Evolutionary conservation across 495 filamentous ascomycete species (phyloP), one percentile per base, ranked within the genome.

Genomic region (Penicillium longicatenatum): DNA sequence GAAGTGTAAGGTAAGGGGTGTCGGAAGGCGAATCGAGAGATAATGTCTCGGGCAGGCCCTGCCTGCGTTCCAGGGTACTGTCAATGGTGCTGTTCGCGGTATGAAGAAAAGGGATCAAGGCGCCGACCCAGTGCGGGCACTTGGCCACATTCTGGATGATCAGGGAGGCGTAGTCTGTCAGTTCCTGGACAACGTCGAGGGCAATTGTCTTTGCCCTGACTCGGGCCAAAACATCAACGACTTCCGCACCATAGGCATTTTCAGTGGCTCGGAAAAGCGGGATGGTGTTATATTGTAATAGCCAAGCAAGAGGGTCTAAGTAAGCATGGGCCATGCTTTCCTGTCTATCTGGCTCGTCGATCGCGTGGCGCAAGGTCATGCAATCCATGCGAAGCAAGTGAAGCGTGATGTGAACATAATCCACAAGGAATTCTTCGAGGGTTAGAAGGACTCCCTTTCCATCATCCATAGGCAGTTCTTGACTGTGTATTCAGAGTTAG

Each of bases 321-420:
- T 73, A 79, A 14, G 46, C 41, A 37, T 62, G 66, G 8, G 67
- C 70, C 26, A 75, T 50, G 19, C 65, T 55, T 4, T 74, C 69
- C 1, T 62, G 50, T 9, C 60, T 10, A 8, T 76, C 69, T 11
- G 65, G 35, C 16, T 70, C 69, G n/a, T 69, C 58, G 21, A 58
- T 42, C 17, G 69, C 30, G 19, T 66, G 64, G 16, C 51, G 58
- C 46, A 77, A 50, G 16, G 62, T 20, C 10, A 57, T 6, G 31
- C 50, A 72, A 52, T 79, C 77, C 55, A 75, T 52, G n/a, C 53
- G 55, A 22, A 77, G 44, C 17, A 79, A 55, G 31, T 75, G 75
- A 8, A 77, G 49, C 4, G 73, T 56, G 20, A 79, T 60, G 12
- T 62, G 66, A 30, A 67, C 68, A 53, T 64, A 78, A 42, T 65